Evolutionary conservation across 2,329 filamentous ascomycete genomes (phyloP).

Genomic region (Calonectria multiphialidica): DNA sequence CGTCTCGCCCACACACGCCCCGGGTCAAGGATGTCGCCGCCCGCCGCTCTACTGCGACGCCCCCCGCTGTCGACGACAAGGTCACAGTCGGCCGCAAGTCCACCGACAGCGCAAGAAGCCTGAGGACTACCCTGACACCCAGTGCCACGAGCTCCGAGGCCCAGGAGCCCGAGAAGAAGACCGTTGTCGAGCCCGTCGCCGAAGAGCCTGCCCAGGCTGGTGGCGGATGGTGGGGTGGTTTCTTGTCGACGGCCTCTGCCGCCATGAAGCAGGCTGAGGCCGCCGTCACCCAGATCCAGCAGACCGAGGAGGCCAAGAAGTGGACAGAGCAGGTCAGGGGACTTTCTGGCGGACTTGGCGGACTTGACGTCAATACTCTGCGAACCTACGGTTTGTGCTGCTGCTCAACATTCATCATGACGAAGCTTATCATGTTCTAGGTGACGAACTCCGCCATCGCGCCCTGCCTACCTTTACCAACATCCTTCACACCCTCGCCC

Average conservation of each 20-base stretch:
- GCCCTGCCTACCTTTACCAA: conserved; percentile 95
- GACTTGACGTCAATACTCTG: conserved; percentile 80
- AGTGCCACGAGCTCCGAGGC: conserved; percentile 74
- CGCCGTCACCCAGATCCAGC: conserved; percentile 93
- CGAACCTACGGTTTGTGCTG: conserved; percentile 56
- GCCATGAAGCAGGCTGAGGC: conserved; percentile 93
- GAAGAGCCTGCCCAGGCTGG: conserved; percentile 54
- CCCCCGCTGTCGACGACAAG: conserved; percentile 75
- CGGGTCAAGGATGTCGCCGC: conserved; percentile 69
- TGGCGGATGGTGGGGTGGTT: conserved; percentile 90
- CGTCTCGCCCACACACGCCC: conserved; percentile 86
- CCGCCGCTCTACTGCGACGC: conserved; percentile 61
- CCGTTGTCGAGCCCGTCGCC: conserved; percentile 57
- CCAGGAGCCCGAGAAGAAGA: conserved; percentile 68
- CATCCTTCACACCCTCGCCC: conserved; percentile 93
- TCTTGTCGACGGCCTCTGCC: conserved; percentile 86
- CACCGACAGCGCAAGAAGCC: conserved; percentile 79
- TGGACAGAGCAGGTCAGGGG: conserved; percentile 96
- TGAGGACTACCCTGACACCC: conserved; percentile 79
- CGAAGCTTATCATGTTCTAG: conserved; percentile 57
- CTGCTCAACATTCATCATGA: neutral
- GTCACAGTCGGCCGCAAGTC: conserved; percentile 72
- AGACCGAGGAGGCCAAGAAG: conserved; percentile 95
- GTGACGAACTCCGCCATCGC: conserved; percentile 86
- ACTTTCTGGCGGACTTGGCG: conserved; percentile 60